These are phyloP conservation scores for Jacaranda mimosifolia DNA, from an alignment of 257 asterid genomes.

Conservation along the genomic window DNA sequence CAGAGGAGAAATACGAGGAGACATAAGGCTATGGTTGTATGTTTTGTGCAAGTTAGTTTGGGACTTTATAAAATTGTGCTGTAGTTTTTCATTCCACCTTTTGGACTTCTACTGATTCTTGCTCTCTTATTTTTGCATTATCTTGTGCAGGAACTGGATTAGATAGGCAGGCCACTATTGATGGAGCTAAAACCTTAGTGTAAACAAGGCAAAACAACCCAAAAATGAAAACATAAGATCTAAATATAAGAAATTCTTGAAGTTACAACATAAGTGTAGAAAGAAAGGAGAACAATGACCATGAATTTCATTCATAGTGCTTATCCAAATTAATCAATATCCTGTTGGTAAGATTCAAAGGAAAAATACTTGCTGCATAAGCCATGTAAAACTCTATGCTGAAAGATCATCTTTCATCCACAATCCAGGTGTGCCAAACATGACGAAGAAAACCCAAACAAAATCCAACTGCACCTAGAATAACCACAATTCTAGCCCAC, in stretches of 20 bases:
- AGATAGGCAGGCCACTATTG: not conserved
- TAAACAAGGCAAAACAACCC: not conserved
- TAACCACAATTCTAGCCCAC: slow-evolving; percentile 55
- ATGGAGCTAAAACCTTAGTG: not conserved
- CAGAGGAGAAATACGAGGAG: too few species aligned
- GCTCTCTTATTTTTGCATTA: not conserved
- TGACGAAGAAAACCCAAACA: slow-evolving; percentile 44
- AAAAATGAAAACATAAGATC: not conserved
- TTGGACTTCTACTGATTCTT: not conserved
- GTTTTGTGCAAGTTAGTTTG: too few species aligned
- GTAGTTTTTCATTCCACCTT: too few species aligned
- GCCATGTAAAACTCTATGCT: not conserved
- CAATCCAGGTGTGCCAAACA: slow-evolving; percentile 46
- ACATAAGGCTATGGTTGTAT: too few species aligned
- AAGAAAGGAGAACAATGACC: not conserved
- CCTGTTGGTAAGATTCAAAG: not conserved
- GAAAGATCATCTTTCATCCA: slow-evolving; percentile 42
- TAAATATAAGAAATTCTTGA: not conserved
- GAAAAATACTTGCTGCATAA: not conserved
- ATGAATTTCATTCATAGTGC: slow-evolving; percentile 29
- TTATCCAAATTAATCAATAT: slow-evolving; percentile 2
- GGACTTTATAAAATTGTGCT: too few species aligned
- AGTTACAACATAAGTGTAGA: not conserved
- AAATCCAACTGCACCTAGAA: slow-evolving; percentile 46
- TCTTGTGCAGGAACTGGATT: not conserved